Conservation (phyloP, 208 protist species). For the Trypanosoma caninum region DNA sequence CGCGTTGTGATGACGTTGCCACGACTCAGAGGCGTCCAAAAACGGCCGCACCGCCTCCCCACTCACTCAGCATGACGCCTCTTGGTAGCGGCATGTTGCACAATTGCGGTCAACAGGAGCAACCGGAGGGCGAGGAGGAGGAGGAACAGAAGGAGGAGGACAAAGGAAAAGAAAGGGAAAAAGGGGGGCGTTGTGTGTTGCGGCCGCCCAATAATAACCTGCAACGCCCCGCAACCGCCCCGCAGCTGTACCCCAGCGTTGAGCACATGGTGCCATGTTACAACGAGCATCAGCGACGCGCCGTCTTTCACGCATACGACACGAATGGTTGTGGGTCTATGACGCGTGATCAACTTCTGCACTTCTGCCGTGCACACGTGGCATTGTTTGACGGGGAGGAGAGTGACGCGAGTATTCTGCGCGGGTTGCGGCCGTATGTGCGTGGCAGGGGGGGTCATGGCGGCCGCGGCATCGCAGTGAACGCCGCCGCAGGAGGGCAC, state of each 20-base stretch:
- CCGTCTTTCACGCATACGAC: conserved; percentile 32
- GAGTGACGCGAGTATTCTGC: conserved; percentile 23
- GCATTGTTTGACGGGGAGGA: conserved; percentile 23
- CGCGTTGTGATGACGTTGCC: too few relatives aligned
- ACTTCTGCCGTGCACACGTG: conserved; percentile 37
- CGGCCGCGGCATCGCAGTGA: too few relatives aligned
- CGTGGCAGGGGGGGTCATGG: too few relatives aligned
- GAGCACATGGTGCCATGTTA: conserved; percentile 30
- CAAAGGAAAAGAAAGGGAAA: not conserved
- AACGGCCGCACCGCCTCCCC: too few relatives aligned
- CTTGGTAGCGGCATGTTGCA: too few relatives aligned
- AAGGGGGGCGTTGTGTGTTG: not conserved
- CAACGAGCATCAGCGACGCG: conserved; percentile 20
- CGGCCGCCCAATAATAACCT: not conserved
- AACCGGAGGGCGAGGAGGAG: not conserved
- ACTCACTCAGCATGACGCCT: too few relatives aligned
- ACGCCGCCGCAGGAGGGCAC: too few relatives aligned
- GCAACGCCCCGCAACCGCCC: not conserved
- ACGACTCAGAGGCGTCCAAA: too few relatives aligned
- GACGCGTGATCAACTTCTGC: conserved; percentile 24
- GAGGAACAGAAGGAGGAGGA: not conserved
- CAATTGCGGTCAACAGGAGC: too few relatives aligned
- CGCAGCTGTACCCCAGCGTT: not conserved
- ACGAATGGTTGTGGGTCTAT: conserved; percentile 22
- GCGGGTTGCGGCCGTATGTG: conserved; percentile 26